Percentiles rank a stretch among this genome's conserved stretches.
phyloP scores from a whole-genome alignment of 352 stramenopile species.

The Pythium dissimile region DNA sequence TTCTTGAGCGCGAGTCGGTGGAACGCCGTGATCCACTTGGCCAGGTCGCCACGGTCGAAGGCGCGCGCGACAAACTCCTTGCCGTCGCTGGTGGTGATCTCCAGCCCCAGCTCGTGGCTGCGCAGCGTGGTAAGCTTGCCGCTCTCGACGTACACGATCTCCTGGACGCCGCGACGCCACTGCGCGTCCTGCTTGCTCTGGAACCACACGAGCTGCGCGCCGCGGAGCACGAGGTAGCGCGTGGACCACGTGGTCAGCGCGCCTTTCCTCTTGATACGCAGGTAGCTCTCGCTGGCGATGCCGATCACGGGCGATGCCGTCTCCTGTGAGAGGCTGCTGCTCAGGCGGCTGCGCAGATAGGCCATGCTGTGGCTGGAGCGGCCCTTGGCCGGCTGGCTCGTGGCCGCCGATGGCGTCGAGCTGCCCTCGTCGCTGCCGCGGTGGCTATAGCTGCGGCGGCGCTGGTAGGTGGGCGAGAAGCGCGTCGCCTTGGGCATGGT shows the following conservation, averaged over 20 bases:
- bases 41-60: slow-evolving; percentile 53
- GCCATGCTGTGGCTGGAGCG: slow-evolving; percentile 15
- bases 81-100: slow-evolving; percentile 43
- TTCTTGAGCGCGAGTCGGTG: slow-evolving; percentile 48
- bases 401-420: background rate
- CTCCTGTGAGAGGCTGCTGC: slow-evolving; percentile 15
- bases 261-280: slow-evolving; percentile 54
- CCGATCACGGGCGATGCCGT: slow-evolving; percentile 1
- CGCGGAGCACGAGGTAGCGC: slow-evolving; percentile 52
- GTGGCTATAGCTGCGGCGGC: slow-evolving; percentile 15
- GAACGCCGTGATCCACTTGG: slow-evolving; percentile 62
- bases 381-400: background rate
- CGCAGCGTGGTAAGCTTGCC: slow-evolving; percentile 38
- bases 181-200: slow-evolving; percentile 52
- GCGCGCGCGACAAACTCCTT: slow-evolving; percentile 42
- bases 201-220: slow-evolving; percentile 44
- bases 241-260: slow-evolving; percentile 53
- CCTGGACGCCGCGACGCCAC: slow-evolving; percentile 30
- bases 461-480: slow-evolving; percentile 20
- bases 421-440: background rate
- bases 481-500: slow-evolving; percentile 20
- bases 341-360: slow-evolving; percentile 19
- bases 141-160: slow-evolving; percentile 33
- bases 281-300: slow-evolving; percentile 46
- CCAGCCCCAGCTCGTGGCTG: slow-evolving; percentile 39